Evolutionary conservation across 208 protist species (phyloP).

Genomic region (Blastocrithidia nonstop): DNA sequence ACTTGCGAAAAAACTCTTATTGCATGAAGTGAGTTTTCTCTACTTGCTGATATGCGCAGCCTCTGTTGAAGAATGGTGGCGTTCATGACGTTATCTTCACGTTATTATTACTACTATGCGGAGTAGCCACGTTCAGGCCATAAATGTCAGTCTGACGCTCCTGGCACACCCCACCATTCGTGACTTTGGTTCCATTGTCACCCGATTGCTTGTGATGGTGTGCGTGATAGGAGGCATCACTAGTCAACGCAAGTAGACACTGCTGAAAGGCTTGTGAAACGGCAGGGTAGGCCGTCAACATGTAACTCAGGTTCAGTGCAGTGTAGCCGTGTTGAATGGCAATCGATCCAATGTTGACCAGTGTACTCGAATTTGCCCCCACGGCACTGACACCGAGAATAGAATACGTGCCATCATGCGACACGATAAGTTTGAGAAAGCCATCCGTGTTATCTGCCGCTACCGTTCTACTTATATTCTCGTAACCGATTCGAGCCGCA

Average conservation of each 20-base stretch:
- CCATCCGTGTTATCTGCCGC: slow-evolving; percentile 43
- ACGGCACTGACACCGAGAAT: slow-evolving; percentile 53
- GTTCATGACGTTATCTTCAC: no score
- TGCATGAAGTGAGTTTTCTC: no score
- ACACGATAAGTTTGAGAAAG: slow-evolving; percentile 71
- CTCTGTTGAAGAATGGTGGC: no score
- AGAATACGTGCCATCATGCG: slow-evolving; percentile 26
- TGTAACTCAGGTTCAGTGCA: slow-evolving; percentile 38
- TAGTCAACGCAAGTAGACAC: slow-evolving; percentile 61
- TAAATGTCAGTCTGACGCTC: no score
- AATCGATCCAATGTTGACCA: slow-evolving; percentile 51
- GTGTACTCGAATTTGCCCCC: slow-evolving; percentile 41
- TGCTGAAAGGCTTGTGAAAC: slow-evolving; percentile 73
- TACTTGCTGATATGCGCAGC: no score
- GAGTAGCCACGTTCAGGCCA: no score
- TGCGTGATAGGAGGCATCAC: no score
- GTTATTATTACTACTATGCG: no score
- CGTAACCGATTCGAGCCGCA: slow-evolving; percentile 31
- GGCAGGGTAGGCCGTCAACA: slow-evolving; percentile 61
- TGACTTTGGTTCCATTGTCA: no score
- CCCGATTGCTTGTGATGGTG: no score
- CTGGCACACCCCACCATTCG: no score
- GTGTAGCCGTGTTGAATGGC: slow-evolving; percentile 43
- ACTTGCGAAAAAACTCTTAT: no score
- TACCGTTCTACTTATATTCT: slow-evolving; percentile 51